Percentiles rank a stretch among this genome's conserved stretches.
Evolutionary conservation across 2,329 filamentous ascomycete species (phyloP).

Genomic region (Aspergillus calidoustus): DNA sequence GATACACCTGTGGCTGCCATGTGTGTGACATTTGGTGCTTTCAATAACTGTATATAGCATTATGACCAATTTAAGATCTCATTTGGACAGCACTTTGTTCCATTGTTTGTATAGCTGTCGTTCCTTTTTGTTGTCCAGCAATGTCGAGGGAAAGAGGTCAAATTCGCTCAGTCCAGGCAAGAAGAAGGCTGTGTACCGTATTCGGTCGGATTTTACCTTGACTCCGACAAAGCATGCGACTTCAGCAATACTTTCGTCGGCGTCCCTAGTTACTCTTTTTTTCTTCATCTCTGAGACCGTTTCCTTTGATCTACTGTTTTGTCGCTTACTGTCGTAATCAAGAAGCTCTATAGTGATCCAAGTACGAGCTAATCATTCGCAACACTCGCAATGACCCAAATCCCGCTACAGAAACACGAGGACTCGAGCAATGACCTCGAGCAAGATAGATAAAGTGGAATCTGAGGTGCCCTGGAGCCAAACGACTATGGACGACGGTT

Average conservation of each 20-base stretch:
- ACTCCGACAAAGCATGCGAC: background rate
- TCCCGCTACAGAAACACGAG: background rate
- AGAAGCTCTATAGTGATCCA: no score
- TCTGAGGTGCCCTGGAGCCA: background rate
- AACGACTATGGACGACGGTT: background rate
- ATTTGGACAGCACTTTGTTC: background rate
- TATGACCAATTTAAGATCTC: constrained; percentile 5
- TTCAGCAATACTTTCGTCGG: background rate
- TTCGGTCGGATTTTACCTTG: background rate
- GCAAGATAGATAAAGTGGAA: background rate
- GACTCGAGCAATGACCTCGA: background rate
- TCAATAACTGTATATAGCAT: constrained; percentile 11
- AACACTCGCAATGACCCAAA: background rate
- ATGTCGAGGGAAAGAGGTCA: background rate
- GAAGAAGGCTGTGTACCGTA: background rate
- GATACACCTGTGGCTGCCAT: constrained; percentile 4
- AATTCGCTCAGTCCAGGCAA: background rate
- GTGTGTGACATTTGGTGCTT: constrained; percentile 16
- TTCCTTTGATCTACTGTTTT: no score
- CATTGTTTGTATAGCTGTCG: background rate
- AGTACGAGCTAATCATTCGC: no score
- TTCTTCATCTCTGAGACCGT: no score
- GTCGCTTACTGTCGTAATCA: no score
- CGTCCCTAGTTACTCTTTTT: background rate
- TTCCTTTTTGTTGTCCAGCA: background rate